These are phyloP conservation scores for Xylaria sp. DNA, from an alignment of 2,329 filamentous ascomycete genomes.

Conservation along the genomic window DNA sequence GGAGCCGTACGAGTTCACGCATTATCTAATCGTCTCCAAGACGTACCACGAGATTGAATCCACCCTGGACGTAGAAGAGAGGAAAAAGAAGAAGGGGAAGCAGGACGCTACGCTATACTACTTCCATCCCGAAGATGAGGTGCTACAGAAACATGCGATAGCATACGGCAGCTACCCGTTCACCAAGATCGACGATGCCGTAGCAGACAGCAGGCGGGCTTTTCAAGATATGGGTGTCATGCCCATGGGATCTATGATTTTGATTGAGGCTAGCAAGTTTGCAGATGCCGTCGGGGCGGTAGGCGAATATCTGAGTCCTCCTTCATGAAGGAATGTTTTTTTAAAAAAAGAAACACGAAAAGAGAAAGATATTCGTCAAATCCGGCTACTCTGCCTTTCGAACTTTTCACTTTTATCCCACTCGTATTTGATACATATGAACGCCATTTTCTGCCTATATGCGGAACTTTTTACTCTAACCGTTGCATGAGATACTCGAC, in stretches of 20 bases:
- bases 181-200: slow-evolving; percentile 81
- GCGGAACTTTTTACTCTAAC: slow-evolving; percentile 60
- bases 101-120: slow-evolving; percentile 76
- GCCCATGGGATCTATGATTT: slow-evolving; percentile 83
- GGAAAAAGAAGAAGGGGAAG: slow-evolving; percentile 75
- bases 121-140: slow-evolving; percentile 97
- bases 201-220: slow-evolving; percentile 90
- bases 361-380: slow-evolving; percentile 17
- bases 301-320: slow-evolving; percentile 74
- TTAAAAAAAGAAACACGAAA: slow-evolving; percentile 23
- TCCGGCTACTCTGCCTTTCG: slow-evolving; percentile 5
- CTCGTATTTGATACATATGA: slow-evolving; percentile 28
- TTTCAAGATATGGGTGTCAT: slow-evolving; percentile 94
- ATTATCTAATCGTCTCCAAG: slow-evolving; percentile 92
- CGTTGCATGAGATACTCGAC: slow-evolving; percentile 98
- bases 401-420: slow-evolving; percentile 17
- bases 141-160: slow-evolving; percentile 79
- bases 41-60: slow-evolving; percentile 92
- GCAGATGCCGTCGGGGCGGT: slow-evolving; percentile 80
- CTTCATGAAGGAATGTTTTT: slow-evolving; percentile 51
- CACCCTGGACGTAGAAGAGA: slow-evolving; percentile 75
- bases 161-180: slow-evolving; percentile 80
- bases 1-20: slow-evolving; percentile 91
- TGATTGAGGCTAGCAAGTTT: slow-evolving; percentile 86
- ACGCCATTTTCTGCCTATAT: slow-evolving; percentile 27